phyloP scores from a whole-genome alignment of 1,284 basidiomycete species.

The Hypsizygus ulmarius region DNA sequence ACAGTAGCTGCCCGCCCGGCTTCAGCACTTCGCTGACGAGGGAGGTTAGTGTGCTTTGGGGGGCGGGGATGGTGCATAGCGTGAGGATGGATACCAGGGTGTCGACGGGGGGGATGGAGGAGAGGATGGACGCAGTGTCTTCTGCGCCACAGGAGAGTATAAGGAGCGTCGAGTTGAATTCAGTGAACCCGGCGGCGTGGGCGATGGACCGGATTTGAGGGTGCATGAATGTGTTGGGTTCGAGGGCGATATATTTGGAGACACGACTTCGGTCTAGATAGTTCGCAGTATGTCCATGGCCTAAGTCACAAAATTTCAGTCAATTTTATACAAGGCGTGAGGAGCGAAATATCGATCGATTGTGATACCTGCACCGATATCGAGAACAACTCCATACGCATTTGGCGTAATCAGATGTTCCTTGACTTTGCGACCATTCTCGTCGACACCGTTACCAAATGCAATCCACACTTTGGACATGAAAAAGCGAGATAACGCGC shows the following conservation, averaged over 20 bases:
- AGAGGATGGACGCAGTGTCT: slow-evolving; percentile 45
- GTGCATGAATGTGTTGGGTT: slow-evolving; percentile 68
- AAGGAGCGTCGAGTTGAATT: slow-evolving; percentile 41
- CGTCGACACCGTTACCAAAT: slow-evolving; percentile 52
- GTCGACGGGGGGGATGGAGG: slow-evolving; percentile 45
- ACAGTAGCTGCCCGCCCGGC: slow-evolving; percentile 57
- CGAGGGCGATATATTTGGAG: slow-evolving; percentile 63
- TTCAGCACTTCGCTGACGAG: slow-evolving; percentile 50
- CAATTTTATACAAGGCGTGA: neutral
- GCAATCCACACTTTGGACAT: slow-evolving; percentile 58
- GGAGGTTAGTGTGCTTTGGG: slow-evolving; percentile 39
- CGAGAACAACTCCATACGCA: slow-evolving; percentile 62
- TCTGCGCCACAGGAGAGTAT: slow-evolving; percentile 57
- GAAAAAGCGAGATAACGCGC: slow-evolving; percentile 49
- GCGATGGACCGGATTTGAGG: slow-evolving; percentile 47
- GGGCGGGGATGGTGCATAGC: slow-evolving; percentile 56
- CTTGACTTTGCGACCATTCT: slow-evolving; percentile 42
- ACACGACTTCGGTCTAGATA: slow-evolving; percentile 59
- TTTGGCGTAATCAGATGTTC: slow-evolving; percentile 47
- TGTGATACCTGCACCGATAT: slow-evolving; percentile 63
- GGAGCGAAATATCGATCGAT: slow-evolving; percentile 1
- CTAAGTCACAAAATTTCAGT: slow-evolving; percentile 32
- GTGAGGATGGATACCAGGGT: slow-evolving; percentile 60
- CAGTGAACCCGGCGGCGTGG: slow-evolving; percentile 48
- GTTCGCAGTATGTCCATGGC: slow-evolving; percentile 56